Conservation (phyloP, 1,139 yeast species). For the Groenewaldozyma auringiensis region DNA sequence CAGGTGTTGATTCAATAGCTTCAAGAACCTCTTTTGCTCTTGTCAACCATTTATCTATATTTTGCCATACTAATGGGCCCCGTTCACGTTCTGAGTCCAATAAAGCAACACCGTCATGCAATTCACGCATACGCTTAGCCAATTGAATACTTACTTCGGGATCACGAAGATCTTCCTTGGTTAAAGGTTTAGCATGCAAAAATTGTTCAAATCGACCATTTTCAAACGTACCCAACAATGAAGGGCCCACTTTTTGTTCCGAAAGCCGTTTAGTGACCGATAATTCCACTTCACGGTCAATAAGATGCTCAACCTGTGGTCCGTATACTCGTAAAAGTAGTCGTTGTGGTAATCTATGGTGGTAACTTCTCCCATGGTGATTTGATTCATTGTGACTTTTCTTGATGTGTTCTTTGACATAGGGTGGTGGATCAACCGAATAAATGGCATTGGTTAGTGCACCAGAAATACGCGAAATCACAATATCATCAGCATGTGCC, state of each 20-base stretch:
- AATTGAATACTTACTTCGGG: conserved; percentile 74
- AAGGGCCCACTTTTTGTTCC: conserved; percentile 76
- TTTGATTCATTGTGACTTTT: conserved; percentile 11
- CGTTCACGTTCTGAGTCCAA: conserved; percentile 41
- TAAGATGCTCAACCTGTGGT: conserved; percentile 77
- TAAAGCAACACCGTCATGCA: conserved; percentile 74
- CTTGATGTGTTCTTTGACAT: conserved; percentile 26
- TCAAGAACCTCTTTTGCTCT: conserved; percentile 42
- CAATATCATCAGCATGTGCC: conserved; percentile 35
- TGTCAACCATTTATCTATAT: conserved; percentile 64
- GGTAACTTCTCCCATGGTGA: conserved; percentile 19
- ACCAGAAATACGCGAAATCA: conserved; percentile 67
- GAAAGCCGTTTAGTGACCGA: conserved; percentile 66
- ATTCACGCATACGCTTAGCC: conserved; percentile 93
- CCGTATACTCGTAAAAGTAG: conserved; percentile 80
- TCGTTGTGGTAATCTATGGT: conserved; percentile 34
- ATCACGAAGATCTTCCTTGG: conserved; percentile 63
- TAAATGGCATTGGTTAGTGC: conserved; percentile 91
- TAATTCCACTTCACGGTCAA: conserved; percentile 79
- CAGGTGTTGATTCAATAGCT: conserved; percentile 19
- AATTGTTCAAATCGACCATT: conserved; percentile 94
- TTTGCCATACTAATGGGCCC: conserved; percentile 65
- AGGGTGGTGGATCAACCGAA: conserved; percentile 42
- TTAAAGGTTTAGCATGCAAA: conserved; percentile 68
- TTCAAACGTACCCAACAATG: conserved; percentile 74